A percentile compares a stretch with the other conserved stretches of the same genome.
Evolutionary conservation across 768 basidiomycete species (phyloP).

Genomic region (Hygrocybe coccinea): DNA sequence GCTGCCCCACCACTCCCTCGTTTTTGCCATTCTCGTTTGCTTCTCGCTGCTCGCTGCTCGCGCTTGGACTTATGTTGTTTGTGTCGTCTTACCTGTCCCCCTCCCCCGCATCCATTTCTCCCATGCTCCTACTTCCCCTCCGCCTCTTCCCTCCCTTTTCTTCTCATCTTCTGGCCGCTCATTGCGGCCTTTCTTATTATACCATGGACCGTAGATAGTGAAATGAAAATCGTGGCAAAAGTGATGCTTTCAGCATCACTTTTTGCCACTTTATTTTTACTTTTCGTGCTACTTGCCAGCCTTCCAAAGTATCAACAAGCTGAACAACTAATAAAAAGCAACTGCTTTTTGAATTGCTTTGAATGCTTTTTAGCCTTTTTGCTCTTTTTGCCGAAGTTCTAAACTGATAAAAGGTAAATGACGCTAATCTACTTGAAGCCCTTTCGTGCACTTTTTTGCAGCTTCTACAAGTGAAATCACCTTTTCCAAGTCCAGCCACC

Average conservation of each 20-base stretch:
- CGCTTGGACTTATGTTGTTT: not conserved
- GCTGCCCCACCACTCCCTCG: not conserved
- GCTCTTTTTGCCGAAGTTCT: too few species aligned
- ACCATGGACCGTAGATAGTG: not conserved
- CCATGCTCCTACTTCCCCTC: not conserved
- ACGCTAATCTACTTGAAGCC: too few species aligned
- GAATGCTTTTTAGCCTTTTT: too few species aligned
- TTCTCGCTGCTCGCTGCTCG: not conserved
- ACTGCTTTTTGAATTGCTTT: too few species aligned
- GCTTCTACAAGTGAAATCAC: not conserved
- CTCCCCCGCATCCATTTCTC: not conserved
- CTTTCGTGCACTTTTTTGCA: too few species aligned
- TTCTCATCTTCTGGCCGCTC: not conserved
- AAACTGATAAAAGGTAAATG: too few species aligned
- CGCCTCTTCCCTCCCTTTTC: not conserved
- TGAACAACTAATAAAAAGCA: too few species aligned
- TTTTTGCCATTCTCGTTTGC: not conserved
- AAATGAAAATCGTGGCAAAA: too few species aligned
- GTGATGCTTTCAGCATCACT: not conserved
- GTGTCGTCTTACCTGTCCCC: not conserved
- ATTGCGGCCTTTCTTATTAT: not conserved
- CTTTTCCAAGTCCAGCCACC: not conserved
- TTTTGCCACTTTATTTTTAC: not conserved
- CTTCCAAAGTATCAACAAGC: too few species aligned
- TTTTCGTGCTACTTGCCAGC: too few species aligned